These are phyloP conservation scores for Flaveria robusta DNA, from an alignment of 129 eudicot genomes.

Conservation along the genomic window DNA sequence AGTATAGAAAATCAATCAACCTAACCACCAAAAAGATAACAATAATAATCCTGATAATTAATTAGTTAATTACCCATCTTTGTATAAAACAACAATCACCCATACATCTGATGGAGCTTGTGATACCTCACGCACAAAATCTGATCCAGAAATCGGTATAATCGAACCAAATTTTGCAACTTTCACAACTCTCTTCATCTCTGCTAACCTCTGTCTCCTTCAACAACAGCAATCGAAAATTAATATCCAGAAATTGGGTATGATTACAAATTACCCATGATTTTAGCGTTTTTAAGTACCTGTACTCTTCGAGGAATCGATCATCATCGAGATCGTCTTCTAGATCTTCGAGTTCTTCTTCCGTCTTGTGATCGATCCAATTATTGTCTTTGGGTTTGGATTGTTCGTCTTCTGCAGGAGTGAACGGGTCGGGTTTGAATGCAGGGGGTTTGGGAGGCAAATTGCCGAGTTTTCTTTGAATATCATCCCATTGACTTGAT, in stretches of 20 bases:
- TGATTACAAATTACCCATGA: background rate
- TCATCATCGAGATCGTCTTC: constrained; percentile 88
- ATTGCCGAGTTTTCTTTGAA: constrained; percentile 82
- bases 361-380: constrained; percentile 87
- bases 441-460: constrained; percentile 76
- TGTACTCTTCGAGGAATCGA: constrained; percentile 80
- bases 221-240: constrained; percentile 1
- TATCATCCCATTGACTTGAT: constrained; percentile 90
- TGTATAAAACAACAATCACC: constrained; percentile 20
- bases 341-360: constrained; percentile 86
- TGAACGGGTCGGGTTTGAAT: constrained; percentile 77
- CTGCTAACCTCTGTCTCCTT: constrained; percentile 85
- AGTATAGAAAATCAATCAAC: background rate
- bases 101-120: constrained; percentile 24
- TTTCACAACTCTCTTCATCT: constrained; percentile 74
- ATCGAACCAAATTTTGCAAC: constrained; percentile 81
- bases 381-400: constrained; percentile 62
- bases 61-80: constrained; percentile 21
- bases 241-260: background rate
- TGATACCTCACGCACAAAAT: constrained; percentile 68
- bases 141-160: constrained; percentile 74
- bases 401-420: constrained; percentile 77
- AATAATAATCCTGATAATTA: too few relatives aligned
- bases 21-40: background rate
- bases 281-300: constrained; percentile 35